Conservation (phyloP, 2,329 filamentous ascomycete species). For the Endoconidiophora polonica region DNA sequence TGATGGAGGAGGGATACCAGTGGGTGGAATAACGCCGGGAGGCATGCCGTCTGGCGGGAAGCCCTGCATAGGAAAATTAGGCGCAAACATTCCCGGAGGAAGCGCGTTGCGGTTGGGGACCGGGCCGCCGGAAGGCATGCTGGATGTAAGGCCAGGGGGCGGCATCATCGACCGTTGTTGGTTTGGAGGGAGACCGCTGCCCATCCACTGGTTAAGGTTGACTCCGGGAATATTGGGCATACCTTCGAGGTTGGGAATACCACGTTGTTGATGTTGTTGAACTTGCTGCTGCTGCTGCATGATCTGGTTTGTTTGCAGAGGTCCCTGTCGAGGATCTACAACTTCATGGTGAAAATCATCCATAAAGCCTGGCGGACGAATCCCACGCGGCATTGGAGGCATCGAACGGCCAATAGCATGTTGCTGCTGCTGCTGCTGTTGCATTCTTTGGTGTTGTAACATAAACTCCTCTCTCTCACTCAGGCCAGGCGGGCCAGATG, state of each 20-base stretch:
- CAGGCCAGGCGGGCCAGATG: background rate
- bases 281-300: constrained; percentile 29
- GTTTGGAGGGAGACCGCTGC: constrained; percentile 21
- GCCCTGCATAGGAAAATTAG: constrained; percentile 37
- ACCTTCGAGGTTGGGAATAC: constrained; percentile 43
- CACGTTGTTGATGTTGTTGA: constrained; percentile 15
- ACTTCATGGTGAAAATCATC: constrained; percentile 37
- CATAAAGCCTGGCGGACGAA: constrained; percentile 34
- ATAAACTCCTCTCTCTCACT: constrained; percentile 7
- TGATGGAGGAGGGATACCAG: constrained; percentile 23
- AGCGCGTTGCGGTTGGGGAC: constrained; percentile 27
- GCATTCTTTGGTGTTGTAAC: constrained; percentile 22
- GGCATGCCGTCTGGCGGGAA: constrained; percentile 9
- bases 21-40: constrained; percentile 27
- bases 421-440: constrained; percentile 17
- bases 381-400: constrained; percentile 20
- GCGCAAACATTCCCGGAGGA: constrained; percentile 39
- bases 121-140: constrained; percentile 24
- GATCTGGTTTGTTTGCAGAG: constrained; percentile 48
- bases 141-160: constrained; percentile 37
- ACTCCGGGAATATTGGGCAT: constrained; percentile 33
- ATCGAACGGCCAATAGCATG: constrained; percentile 10
- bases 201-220: constrained; percentile 30
- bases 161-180: constrained; percentile 37
- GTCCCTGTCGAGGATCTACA: constrained; percentile 26